Evolutionary conservation across 805 yeast species (phyloP).

Genomic region (Yamadazyma laniorum): DNA sequence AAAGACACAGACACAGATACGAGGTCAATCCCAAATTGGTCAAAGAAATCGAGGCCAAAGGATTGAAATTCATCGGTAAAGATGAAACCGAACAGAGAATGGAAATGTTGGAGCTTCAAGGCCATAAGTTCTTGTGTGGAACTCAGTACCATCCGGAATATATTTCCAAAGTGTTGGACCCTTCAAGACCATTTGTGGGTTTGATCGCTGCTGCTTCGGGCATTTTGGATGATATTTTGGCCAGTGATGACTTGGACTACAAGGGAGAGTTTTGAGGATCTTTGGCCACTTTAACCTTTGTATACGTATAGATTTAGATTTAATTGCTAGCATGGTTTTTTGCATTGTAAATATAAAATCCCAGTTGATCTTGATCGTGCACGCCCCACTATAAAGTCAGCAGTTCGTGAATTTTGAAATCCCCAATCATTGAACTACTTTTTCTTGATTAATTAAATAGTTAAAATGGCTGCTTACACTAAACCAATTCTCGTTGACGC

Average conservation of each 20-base stretch:
- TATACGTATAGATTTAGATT: not conserved
- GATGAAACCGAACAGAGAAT: slow-evolving; percentile 89
- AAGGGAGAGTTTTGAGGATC: slow-evolving; percentile 47
- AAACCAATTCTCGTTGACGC: slow-evolving; percentile 11
- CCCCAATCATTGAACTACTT: not conserved
- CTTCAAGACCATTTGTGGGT: slow-evolving; percentile 95
- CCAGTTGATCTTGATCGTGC: too few relatives aligned
- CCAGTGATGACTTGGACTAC: slow-evolving; percentile 39
- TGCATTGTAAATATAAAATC: not conserved
- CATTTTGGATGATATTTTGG: slow-evolving; percentile 63
- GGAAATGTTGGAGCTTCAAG: slow-evolving; percentile 86
- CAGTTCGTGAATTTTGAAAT: too few relatives aligned
- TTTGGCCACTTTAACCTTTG: too few relatives aligned
- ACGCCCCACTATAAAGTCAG: too few relatives aligned
- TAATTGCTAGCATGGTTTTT: not conserved
- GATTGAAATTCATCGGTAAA: slow-evolving; percentile 87
- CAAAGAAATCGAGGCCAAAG: slow-evolving; percentile 65
- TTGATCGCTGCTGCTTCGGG: slow-evolving; percentile 93
- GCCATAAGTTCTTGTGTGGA: slow-evolving; percentile 89
- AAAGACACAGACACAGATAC: slow-evolving; percentile 98
- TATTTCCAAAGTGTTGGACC: slow-evolving; percentile 92
- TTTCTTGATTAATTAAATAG: slow-evolving; percentile 1
- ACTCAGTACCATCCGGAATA: slow-evolving; percentile 99
- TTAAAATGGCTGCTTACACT: slow-evolving; percentile 16
- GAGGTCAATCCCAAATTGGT: slow-evolving; percentile 90